A percentile compares a stretch with the other conserved stretches of the same genome.
phyloP scores from a whole-genome alignment of 441 rosid genomes.

The Daphne laureola region DNA sequence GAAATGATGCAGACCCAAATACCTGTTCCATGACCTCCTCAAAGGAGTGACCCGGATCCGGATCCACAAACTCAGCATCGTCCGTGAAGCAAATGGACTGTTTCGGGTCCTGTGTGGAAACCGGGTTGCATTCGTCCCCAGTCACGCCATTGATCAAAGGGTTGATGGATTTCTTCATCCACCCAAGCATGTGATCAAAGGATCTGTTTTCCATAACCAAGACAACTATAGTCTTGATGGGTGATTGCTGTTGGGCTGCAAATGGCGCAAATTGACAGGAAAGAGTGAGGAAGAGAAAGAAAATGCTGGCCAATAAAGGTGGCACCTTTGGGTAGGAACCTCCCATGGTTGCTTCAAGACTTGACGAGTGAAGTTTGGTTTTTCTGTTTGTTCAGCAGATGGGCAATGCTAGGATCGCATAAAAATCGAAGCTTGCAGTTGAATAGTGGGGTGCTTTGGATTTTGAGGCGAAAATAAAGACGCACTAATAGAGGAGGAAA shows the following conservation, averaged over 20 bases:
- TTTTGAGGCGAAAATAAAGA: neutral
- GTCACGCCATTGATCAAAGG: conserved; percentile 74
- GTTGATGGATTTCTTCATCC: conserved; percentile 79
- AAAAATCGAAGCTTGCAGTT: neutral
- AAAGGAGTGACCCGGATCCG: conserved; percentile 96
- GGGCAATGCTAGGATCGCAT: no score
- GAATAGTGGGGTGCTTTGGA: neutral
- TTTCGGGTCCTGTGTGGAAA: conserved; percentile 31
- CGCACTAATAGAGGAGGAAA: no score
- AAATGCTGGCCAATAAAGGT: conserved; percentile 25
- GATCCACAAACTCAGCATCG: conserved; percentile 89
- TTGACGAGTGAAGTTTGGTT: neutral
- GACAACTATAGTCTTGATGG: conserved; percentile 79
- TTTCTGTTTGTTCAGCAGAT: no score
- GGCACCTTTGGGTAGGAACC: conserved; percentile 13
- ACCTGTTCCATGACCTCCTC: conserved; percentile 80
- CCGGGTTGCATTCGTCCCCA: conserved; percentile 81
- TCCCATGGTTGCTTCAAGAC: conserved; percentile 14
- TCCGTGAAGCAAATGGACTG: conserved; percentile 61
- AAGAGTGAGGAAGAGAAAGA: conserved; percentile 38
- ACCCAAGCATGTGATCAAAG: conserved; percentile 90
- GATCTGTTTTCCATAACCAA: conserved; percentile 92
- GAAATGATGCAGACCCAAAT: conserved; percentile 56
- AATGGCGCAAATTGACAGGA: conserved; percentile 24
- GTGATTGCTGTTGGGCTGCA: conserved; percentile 46